A percentile compares a stretch with the other conserved stretches of the same genome.
These are phyloP conservation scores for Pichia cactophila DNA, from an alignment of 1,139 yeast species.

Conservation along the genomic window DNA sequence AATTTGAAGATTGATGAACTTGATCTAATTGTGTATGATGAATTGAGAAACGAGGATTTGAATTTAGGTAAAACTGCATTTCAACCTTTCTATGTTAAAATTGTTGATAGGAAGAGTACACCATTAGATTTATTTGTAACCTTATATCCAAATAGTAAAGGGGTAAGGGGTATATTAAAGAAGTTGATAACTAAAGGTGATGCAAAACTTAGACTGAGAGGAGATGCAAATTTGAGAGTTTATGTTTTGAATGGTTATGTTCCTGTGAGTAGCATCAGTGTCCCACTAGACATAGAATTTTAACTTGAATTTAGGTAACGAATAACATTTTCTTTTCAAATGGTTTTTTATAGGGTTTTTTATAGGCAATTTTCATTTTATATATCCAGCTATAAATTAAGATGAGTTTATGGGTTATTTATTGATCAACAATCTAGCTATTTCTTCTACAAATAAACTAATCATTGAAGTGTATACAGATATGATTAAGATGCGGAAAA, in stretches of 20 bases:
- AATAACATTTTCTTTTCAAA: no score
- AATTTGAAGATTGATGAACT: constrained; percentile 23
- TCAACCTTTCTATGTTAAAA: constrained; percentile 23
- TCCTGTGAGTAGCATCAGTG: constrained; percentile 26
- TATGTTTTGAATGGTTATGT: constrained; percentile 26
- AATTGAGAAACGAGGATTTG: constrained; percentile 15
- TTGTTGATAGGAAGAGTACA: constrained; percentile 22
- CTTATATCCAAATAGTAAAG: constrained; percentile 27
- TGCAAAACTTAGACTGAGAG: constrained; percentile 26
- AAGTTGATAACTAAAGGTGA: constrained; percentile 26
- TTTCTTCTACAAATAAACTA: not conserved
- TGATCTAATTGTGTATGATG: constrained; percentile 19
- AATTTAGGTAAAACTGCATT: constrained; percentile 22
- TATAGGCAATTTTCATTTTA: not conserved
- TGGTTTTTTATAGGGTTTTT: not conserved
- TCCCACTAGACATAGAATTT: constrained; percentile 25
- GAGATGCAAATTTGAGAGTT: constrained; percentile 27
- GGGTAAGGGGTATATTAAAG: constrained; percentile 28
- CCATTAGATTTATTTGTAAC: constrained; percentile 24
- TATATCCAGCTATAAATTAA: not conserved
- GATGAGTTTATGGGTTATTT: not conserved
- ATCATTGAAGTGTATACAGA: not conserved
- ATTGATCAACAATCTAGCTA: not conserved
- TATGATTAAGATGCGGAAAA: not conserved
- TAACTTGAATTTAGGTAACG: no score